Evolutionary conservation across 2,329 filamentous ascomycete species (phyloP), one percentile per base, ranked within the genome.

Genomic region (Cladosporium halotolerans): DNA sequence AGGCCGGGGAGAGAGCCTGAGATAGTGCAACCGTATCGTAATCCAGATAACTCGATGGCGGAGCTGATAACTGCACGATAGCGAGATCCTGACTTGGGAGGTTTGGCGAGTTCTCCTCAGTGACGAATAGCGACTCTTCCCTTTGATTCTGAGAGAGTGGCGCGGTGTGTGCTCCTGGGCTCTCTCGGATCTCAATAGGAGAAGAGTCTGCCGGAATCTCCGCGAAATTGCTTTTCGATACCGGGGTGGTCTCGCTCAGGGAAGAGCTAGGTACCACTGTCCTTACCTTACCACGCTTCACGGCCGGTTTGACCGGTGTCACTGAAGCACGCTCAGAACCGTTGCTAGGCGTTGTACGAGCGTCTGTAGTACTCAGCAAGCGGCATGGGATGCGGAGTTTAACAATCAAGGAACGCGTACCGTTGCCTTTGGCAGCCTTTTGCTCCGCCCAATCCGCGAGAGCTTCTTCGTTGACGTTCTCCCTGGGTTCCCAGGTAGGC

Each of bases 401-500:
- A 28, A 28, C 23, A 28, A 28, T 28, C 7, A 28, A 28, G 23
- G 23, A 28, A 28, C 23, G 23, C 23, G 23, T 28, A 28, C 23
- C 23, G 23, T 28, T 28, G 23, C 23, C 10, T 34, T 39, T 54
- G 28, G 32, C 23, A n/a, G 39, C 43, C 55, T 68, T 64, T 40
- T 64, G 55, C 14, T 45, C 56, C 59, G 72, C 49, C 70, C 70
- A 72, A 14, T 70, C 65, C 7, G 58, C 57, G 2, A 73, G 57
- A 5, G 71, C 63, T n/a, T 55, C 44, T n/a, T 63, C 54, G 49
- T 67, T 74, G 2, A 66, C 66, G 62, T 67, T 62, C 6, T 39
- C 47, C 39, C 72, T 71, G 0, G 66, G 70, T 47, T 74, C 80
- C 82, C 82, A 84, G 45, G 69, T 76, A 9, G 75, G 75, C 3